Evolutionary conservation across 345 rosid species (phyloP).

Genomic region (Cardamine occulta): DNA sequence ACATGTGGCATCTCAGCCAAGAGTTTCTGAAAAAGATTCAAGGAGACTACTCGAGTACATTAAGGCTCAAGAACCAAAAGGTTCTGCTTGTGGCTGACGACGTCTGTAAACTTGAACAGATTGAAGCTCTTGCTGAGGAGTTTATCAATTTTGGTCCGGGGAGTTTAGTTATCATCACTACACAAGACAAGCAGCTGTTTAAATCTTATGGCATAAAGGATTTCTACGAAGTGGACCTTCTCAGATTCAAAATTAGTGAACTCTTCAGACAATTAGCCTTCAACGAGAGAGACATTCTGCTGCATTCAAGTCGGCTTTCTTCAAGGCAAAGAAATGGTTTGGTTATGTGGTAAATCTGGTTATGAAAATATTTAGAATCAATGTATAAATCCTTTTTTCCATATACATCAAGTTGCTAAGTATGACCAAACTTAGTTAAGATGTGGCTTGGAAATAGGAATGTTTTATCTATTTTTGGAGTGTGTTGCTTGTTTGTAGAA

Average conservation of each 20-base stretch:
- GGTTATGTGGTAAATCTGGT: constrained; percentile 16
- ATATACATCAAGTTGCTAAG: not conserved
- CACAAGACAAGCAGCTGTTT: constrained; percentile 39
- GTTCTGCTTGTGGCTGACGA: constrained; percentile 38
- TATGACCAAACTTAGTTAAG: not conserved
- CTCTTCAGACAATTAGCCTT: constrained; percentile 33
- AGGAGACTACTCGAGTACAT: constrained; percentile 4
- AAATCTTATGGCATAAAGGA: not conserved
- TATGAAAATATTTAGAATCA: constrained; percentile 1
- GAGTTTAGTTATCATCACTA: constrained; percentile 37
- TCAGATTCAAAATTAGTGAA: not conserved
- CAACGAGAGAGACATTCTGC: constrained; percentile 17
- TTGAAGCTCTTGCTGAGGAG: constrained; percentile 36
- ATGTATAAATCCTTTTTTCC: not conserved
- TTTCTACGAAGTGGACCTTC: constrained; percentile 30
- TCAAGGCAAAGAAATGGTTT: not conserved
- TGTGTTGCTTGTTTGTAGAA: not conserved
- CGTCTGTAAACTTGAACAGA: constrained; percentile 12
- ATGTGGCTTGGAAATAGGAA: not conserved
- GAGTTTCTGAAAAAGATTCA: constrained; percentile 16
- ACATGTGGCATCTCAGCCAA: constrained; percentile 7
- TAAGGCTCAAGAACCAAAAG: constrained; percentile 19
- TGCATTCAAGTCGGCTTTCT: constrained; percentile 12
- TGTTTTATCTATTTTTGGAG: not conserved
- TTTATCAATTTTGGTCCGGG: constrained; percentile 37